Percentiles rank a stretch among this genome's conserved stretches.
Conservation (phyloP, 1,284 basidiomycete genomes). For the Rhodotorula sp. region DNA sequence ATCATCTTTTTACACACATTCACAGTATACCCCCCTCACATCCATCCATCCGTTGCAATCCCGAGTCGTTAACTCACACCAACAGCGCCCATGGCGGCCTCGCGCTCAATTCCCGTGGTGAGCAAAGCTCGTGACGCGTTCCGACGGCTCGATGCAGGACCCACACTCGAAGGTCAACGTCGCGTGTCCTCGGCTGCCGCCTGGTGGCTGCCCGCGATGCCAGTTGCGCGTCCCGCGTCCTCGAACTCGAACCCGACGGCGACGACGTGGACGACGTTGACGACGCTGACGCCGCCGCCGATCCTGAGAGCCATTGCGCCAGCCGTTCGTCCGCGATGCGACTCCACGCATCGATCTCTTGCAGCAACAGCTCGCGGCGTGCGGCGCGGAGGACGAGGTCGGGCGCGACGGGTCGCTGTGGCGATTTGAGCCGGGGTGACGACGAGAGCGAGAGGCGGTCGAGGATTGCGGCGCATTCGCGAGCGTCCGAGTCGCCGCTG, state of each 20-base stretch:
- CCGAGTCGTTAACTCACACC: neutral
- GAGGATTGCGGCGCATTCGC: neutral
- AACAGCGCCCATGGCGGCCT: neutral
- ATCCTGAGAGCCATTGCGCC: neutral
- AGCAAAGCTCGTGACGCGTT: neutral
- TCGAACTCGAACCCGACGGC: too few relatives aligned
- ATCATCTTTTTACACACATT: neutral
- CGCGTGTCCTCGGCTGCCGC: neutral
- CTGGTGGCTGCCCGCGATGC: neutral
- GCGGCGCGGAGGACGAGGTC: conserved; percentile 1
- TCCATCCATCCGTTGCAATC: neutral
- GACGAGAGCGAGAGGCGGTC: neutral
- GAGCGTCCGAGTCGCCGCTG: too few relatives aligned
- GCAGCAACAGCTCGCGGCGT: neutral
- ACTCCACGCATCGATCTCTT: neutral
- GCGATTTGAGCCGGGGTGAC: neutral
- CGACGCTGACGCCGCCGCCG: neutral
- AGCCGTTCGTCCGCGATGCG: neutral
- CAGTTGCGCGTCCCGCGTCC: neutral
- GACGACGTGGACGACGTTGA: too few relatives aligned
- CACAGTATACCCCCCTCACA: neutral
- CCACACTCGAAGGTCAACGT: neutral
- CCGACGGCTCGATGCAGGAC: neutral
- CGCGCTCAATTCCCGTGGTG: neutral
- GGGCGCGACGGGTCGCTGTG: neutral